Evolutionary conservation across 192 early-diverging fungal species (phyloP), one percentile per base, ranked within the genome.

Genomic region (Coemansia sp.): DNA sequence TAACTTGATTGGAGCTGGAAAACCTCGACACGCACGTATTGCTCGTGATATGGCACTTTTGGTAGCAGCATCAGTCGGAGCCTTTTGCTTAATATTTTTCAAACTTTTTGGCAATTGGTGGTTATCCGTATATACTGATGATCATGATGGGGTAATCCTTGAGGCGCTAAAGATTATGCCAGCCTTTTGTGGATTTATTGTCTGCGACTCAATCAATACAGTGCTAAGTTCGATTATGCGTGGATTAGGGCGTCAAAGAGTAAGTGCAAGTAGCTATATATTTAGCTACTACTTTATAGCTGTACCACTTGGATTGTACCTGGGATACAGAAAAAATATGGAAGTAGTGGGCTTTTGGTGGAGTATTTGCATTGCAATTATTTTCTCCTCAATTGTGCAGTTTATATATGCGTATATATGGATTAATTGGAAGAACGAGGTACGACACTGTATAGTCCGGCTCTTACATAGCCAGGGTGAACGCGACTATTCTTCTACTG

Each of bases 131-230:
- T n/a, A n/a, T n/a, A n/a, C n/a, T n/a, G n/a, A n/a, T n/a, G n/a
- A n/a, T n/a, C n/a, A n/a, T n/a, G n/a, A n/a, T n/a, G n/a, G n/a
- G 64, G 91, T 97, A 10, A 80, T 88, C 49, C 60, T 28, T 6
- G 80, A 93, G 4, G 88, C 93, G 0, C 85, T 90, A 0, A 73
- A 62, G 41, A 73, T 94, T 6, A 62, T 97, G 54, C 92, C 93
- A 0, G 62, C 92, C 21, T 88, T 82, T 12, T 90, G 90, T 1
- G 8, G 87, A 16, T 89, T 85, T 61, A 83, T 91, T 38, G 50
- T 69, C 6, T 22, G 52, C 23, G 89, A 89, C 55, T 82, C 81
- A n/a, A 49, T 86, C 0, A 84, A 85, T 14, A 82, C 78, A 25
- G 77, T 85, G 14, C 69, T 81, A n/a, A 82, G 85, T 22, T 79